Base-by-base conservation (phyloP, 2,329 filamentous ascomycete genomes). In the Elsinoe perseae region DNA sequence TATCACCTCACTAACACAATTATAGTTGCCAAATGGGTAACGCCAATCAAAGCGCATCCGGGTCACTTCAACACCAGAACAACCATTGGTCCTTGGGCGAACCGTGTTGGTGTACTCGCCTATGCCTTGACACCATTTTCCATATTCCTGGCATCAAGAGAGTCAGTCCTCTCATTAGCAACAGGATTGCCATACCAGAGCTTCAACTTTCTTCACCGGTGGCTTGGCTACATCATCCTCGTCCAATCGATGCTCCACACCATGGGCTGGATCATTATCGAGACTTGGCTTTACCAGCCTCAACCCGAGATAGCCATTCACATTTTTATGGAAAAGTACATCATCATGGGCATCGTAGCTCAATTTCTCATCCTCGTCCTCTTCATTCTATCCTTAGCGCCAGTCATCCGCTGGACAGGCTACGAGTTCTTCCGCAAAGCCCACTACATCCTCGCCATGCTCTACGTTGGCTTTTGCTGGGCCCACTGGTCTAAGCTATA, bases 401-500 rank as follows among this genome's bases (percentile, higher is more conserved):
- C 75, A 66, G 83, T 77, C 0, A 85, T 89, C 57, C 76, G 78
- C 7, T 69, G 78, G 48, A 88, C 84, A 0, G 87, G 87, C 2
- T 89, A 91, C 68, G 87, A 90, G 64, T 83, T 86, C 69, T 90
- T 90, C 75, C 79, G 85, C 59, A 89, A 88, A 66, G 72, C 80
- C 0, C 86, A 90, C 66, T 88, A 88, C 62, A 73, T 89, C 10
- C 73, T 89, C 1, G 87, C 86, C 9, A 81, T 86, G 72, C 68
- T 89, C 3, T 91, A 88, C 68, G 80, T 90, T 10, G 87, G 84
- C 3, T 85, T 85, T 2, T 85, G 85, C 68, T 89, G 85, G 79
- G 86, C 79, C 1, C 87, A 91, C 65, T 91, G 86, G 87, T 68
- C 75, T 52, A 73, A 82, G 52, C 73, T 90, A 3, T 75, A 79